Evolutionary conservation across 192 early-diverging fungal species (phyloP).

Genomic region (Haplosporangium gracile): DNA sequence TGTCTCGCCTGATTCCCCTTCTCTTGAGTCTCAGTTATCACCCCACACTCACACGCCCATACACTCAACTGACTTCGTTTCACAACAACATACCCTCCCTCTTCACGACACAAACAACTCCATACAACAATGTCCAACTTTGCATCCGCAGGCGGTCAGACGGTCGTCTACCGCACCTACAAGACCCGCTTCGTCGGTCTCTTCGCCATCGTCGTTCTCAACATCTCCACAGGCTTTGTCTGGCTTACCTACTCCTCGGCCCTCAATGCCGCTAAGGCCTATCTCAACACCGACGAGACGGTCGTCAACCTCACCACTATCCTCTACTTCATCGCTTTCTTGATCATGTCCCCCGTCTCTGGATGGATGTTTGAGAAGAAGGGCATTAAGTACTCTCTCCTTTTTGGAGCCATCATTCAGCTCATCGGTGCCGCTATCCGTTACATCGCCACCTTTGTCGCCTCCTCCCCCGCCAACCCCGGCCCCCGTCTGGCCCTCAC

Average conservation of each 20-base stretch:
- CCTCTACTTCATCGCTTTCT: constrained; percentile 58
- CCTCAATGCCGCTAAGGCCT: constrained; percentile 49
- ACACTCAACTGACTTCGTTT: too few species aligned
- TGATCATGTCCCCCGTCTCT: constrained; percentile 59
- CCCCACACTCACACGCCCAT: neutral
- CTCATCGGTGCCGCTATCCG: constrained; percentile 62
- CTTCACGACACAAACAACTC: neutral
- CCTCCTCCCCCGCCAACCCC: constrained; percentile 27
- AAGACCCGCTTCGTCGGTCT: constrained; percentile 60
- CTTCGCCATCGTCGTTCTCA: constrained; percentile 60
- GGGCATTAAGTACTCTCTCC: constrained; percentile 58
- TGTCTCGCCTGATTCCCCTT: neutral
- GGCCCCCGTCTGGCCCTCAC: constrained; percentile 58
- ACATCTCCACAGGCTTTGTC: constrained; percentile 61
- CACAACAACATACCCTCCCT: neutral
- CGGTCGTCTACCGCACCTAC: constrained; percentile 53
- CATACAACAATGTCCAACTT: neutral
- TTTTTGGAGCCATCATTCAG: constrained; percentile 59
- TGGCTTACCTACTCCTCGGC: constrained; percentile 66
- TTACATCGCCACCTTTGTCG: constrained; percentile 58
- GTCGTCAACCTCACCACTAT: constrained; percentile 62
- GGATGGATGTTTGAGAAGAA: constrained; percentile 60
- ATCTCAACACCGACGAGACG: constrained; percentile 45
- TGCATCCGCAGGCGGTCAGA: neutral
- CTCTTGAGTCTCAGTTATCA: constrained; percentile 20